phyloP scores from a whole-genome alignment of 108 stramenopile genomes.

The Tribonema minus region DNA sequence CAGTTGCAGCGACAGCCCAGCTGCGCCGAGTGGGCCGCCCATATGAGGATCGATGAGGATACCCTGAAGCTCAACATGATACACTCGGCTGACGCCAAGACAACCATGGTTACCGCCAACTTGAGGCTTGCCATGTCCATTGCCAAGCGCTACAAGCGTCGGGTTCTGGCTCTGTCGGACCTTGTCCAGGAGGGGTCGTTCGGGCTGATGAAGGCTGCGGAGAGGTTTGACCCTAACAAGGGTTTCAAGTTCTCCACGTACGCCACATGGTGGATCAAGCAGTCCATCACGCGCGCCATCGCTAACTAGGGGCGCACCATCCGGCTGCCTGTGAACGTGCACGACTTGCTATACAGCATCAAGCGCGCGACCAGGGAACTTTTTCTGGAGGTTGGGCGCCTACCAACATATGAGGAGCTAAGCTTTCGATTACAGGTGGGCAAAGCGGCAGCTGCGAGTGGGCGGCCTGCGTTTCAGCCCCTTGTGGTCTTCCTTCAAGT shows the following conservation, averaged over 20 bases:
- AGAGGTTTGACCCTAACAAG: slow-evolving; percentile 76
- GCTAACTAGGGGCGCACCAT: slow-evolving; percentile 84
- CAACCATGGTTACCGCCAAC: slow-evolving; percentile 84
- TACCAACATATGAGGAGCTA: slow-evolving; percentile 71
- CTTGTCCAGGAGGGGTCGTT: no score
- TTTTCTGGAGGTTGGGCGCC: slow-evolving; percentile 65
- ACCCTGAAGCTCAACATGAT: no score
- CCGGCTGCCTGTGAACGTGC: slow-evolving; percentile 82
- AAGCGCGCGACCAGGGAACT: slow-evolving; percentile 69
- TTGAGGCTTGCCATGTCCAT: slow-evolving; percentile 87
- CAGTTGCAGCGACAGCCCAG: no score
- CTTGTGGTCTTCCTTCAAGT: no score
- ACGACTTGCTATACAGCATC: slow-evolving; percentile 70
- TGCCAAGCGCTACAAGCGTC: slow-evolving; percentile 72
- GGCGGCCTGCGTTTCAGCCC: no score
- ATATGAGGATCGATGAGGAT: no score
- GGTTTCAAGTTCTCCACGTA: no score
- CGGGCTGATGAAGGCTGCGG: no score
- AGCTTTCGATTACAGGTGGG: neutral
- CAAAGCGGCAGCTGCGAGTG: no score
- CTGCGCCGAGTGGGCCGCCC: no score
- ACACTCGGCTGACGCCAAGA: slow-evolving; percentile 68
- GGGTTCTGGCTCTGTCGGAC: slow-evolving; percentile 74
- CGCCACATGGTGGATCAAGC: slow-evolving; percentile 96
- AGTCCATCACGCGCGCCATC: no score